Conservation (phyloP, 2,329 filamentous ascomycete genomes). For the Fusarium metavorans region DNA sequence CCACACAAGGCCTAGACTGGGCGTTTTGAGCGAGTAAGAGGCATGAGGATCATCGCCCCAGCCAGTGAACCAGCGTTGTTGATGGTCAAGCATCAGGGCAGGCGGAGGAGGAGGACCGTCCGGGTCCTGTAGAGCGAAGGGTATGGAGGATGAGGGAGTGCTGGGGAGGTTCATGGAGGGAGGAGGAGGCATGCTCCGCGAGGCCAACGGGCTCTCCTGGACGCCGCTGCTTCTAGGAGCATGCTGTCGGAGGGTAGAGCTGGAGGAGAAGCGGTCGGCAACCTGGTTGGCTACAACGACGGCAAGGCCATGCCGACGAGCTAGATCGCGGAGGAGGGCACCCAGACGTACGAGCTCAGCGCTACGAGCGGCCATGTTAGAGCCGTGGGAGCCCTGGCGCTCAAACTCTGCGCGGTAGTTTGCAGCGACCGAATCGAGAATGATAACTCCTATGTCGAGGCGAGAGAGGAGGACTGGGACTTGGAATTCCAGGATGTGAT, state of each 20-base stretch:
- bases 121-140: conserved; percentile 46
- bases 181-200: conserved; percentile 54
- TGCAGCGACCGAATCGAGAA: conserved; percentile 92
- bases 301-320: conserved; percentile 79
- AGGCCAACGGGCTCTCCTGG: conserved; percentile 65
- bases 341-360: conserved; percentile 83
- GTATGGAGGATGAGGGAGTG: conserved; percentile 56
- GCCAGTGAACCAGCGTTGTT: conserved; percentile 94
- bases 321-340: conserved; percentile 79
- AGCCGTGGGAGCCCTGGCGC: conserved; percentile 59
- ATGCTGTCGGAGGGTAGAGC: conserved; percentile 32
- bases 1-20: conserved; percentile 90
- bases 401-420: conserved; percentile 96
- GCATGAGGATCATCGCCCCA: conserved; percentile 80
- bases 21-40: conserved; percentile 76
- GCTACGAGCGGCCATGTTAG: conserved; percentile 79
- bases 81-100: conserved; percentile 83
- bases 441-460: conserved; percentile 81
- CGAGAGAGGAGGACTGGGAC: conserved; percentile 85
- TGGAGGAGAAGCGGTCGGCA: conserved; percentile 79
- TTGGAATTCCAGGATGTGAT: conserved; percentile 94
- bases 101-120: conserved; percentile 54
- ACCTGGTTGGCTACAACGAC: conserved; percentile 97
- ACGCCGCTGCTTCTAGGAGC: conserved; percentile 39
- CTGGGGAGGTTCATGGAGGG: conserved; percentile 46